Evolutionary conservation across 169 alveolate genomes (phyloP).

Genomic region (Plasmodium sp.): DNA sequence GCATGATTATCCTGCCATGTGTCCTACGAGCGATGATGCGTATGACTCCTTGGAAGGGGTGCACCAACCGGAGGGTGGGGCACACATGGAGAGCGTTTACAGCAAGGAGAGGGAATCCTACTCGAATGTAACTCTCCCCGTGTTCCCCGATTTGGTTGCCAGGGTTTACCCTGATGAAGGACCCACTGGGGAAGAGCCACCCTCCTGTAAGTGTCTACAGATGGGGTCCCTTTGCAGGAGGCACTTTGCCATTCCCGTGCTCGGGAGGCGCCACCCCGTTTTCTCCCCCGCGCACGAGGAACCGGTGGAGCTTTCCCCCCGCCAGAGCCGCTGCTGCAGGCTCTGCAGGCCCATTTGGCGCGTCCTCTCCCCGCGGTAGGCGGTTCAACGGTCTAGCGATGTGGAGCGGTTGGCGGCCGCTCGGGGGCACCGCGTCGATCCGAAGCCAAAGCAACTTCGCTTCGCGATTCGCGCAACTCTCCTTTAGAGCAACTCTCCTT

Average conservation of each 20-base stretch:
- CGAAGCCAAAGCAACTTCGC: background rate
- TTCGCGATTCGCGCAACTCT: no score
- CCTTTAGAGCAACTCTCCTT: background rate
- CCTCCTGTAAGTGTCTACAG: constrained; percentile 24
- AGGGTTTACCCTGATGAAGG: background rate
- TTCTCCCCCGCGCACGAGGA: constrained; percentile 5
- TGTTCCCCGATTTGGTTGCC: constrained; percentile 18
- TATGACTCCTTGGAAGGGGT: constrained; percentile 44
- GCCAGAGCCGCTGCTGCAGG: constrained; percentile 25
- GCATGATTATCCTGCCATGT: constrained; percentile 83
- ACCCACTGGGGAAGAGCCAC: background rate
- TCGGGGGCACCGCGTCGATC: background rate
- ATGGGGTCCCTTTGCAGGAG: background rate
- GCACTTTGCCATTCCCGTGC: constrained; percentile 41
- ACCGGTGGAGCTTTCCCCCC: constrained; percentile 4
- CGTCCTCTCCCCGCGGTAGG: constrained; percentile 11
- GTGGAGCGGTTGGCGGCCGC: no score
- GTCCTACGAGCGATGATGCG: constrained; percentile 76
- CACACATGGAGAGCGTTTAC: background rate
- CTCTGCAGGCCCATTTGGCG: constrained; percentile 40
- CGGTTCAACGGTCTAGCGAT: background rate
- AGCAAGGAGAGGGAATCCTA: constrained; percentile 8
- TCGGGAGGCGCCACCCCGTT: background rate
- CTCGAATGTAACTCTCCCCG: background rate
- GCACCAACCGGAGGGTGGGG: constrained; percentile 9